phyloP scores from a whole-genome alignment of 768 basidiomycete genomes.

The Steccherinum ochraceum region DNA sequence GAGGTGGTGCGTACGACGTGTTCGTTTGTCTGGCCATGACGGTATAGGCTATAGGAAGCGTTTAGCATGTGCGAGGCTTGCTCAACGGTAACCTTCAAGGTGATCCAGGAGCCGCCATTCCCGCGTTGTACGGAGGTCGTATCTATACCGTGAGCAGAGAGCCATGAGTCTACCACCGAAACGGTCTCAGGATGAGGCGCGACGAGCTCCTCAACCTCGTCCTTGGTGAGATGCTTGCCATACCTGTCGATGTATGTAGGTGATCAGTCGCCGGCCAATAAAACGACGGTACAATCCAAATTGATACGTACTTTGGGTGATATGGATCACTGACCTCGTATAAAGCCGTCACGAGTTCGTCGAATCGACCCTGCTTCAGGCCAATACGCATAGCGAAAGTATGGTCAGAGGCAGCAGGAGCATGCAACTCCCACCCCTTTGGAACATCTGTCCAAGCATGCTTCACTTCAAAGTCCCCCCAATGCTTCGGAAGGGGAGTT shows the following conservation, averaged over 20 bases:
- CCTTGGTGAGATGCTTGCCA: constrained; percentile 45
- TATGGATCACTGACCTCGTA: constrained; percentile 54
- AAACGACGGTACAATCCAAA: background rate
- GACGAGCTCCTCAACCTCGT: constrained; percentile 56
- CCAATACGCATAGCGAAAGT: constrained; percentile 50
- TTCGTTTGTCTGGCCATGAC: constrained; percentile 46
- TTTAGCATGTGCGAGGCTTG: constrained; percentile 63
- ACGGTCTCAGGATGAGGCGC: constrained; percentile 50
- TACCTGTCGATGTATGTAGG: constrained; percentile 38
- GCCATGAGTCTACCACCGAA: constrained; percentile 53
- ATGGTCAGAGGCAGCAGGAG: constrained; percentile 40
- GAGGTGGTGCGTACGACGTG: constrained; percentile 53
- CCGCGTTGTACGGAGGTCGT: constrained; percentile 45
- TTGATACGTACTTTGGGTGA: constrained; percentile 32
- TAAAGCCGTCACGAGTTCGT: constrained; percentile 43
- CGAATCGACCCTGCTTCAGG: constrained; percentile 47
- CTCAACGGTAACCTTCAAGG: constrained; percentile 46
- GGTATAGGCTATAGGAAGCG: constrained; percentile 63
- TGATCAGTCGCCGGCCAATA: background rate
- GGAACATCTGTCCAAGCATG: constrained; percentile 50
- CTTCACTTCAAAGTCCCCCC: constrained; percentile 43
- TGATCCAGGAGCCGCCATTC: constrained; percentile 65
- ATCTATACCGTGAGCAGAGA: constrained; percentile 45
- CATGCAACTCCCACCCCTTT: constrained; percentile 42
- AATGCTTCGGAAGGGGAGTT: constrained; percentile 35